Conservation (phyloP, 2,329 filamentous ascomycete genomes). For the Talaromyces sp. region DNA sequence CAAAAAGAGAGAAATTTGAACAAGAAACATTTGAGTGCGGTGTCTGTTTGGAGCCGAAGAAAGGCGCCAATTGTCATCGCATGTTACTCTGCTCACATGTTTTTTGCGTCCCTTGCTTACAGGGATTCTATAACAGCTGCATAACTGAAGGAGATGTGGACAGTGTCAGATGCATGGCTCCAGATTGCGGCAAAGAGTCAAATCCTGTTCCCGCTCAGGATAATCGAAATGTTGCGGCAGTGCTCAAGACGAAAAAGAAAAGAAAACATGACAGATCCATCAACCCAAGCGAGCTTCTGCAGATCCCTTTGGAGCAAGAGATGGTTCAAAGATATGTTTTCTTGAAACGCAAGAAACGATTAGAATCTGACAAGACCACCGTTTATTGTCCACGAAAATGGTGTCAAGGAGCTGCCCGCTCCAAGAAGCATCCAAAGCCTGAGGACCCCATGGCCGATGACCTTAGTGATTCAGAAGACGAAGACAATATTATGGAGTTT, state of each 20-base stretch:
- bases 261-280: slow-evolving; percentile 66
- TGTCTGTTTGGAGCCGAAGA: slow-evolving; percentile 88
- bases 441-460: slow-evolving; percentile 57
- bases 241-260: slow-evolving; percentile 40
- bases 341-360: slow-evolving; percentile 84
- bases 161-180: slow-evolving; percentile 72
- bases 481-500: slow-evolving; percentile 36
- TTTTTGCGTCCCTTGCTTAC: slow-evolving; percentile 82
- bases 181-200: slow-evolving; percentile 67
- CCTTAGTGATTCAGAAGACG: slow-evolving; percentile 42
- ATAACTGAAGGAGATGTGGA: slow-evolving; percentile 80
- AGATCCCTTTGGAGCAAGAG: slow-evolving; percentile 66
- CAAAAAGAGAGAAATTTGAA: slow-evolving; percentile 70
- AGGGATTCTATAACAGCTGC: slow-evolving; percentile 83
- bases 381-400: slow-evolving; percentile 88
- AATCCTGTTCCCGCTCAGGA: slow-evolving; percentile 12
- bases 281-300: slow-evolving; percentile 76
- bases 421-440: slow-evolving; percentile 67
- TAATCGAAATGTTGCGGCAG: not conserved
- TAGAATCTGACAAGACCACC: slow-evolving; percentile 87
- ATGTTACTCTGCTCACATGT: slow-evolving; percentile 83
- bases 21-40: slow-evolving; percentile 82
- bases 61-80: slow-evolving; percentile 72
- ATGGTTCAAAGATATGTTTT: slow-evolving; percentile 80
- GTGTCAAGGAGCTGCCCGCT: slow-evolving; percentile 84